Conservation (phyloP, 2,329 filamentous ascomycete genomes). For the Tolypocladium ovalisporum region DNA sequence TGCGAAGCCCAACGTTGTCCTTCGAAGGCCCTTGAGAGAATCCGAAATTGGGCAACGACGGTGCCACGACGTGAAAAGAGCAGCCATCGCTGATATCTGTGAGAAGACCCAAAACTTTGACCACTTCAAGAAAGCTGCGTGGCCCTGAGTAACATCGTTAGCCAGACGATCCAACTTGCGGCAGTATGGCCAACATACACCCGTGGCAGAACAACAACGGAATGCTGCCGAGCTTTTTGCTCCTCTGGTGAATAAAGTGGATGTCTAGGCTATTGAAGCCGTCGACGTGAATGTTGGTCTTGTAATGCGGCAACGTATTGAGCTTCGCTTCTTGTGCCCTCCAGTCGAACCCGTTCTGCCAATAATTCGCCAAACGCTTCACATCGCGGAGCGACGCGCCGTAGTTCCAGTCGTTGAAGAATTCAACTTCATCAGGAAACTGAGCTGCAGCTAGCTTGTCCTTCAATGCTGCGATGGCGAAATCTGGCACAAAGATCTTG, state of each 20-base stretch:
- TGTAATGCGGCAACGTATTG: conserved; percentile 50
- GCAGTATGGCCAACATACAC: conserved; percentile 4
- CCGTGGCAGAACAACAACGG: conserved; percentile 45
- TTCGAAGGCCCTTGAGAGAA: conserved; percentile 19
- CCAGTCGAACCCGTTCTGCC: conserved; percentile 49
- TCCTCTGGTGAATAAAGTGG: conserved; percentile 53
- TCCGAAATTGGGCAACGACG: conserved; percentile 44
- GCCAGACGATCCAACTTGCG: not conserved
- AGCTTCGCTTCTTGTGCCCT: conserved; percentile 44
- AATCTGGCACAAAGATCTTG: conserved; percentile 21
- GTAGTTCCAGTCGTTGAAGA: conserved; percentile 20
- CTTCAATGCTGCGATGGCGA: conserved; percentile 16
- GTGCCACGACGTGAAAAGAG: conserved; percentile 46
- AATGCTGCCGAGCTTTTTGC: conserved; percentile 38
- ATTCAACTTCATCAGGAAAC: conserved; percentile 18
- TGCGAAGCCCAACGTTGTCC: conserved; percentile 56
- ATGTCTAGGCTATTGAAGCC: conserved; percentile 49
- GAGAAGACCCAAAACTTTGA: conserved; percentile 46
- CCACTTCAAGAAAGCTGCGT: conserved; percentile 56
- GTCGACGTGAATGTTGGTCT: conserved; percentile 37
- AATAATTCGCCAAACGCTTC: conserved; percentile 22
- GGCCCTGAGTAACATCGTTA: conserved; percentile 32
- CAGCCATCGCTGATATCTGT: conserved; percentile 20
- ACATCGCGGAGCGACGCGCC: conserved; percentile 21
- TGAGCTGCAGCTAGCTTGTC: conserved; percentile 18